Percentiles rank a stretch among this genome's conserved stretches.
Evolutionary conservation across 176 grass and related monocot genomes (phyloP).

Genomic region (Olyra latifolia): DNA sequence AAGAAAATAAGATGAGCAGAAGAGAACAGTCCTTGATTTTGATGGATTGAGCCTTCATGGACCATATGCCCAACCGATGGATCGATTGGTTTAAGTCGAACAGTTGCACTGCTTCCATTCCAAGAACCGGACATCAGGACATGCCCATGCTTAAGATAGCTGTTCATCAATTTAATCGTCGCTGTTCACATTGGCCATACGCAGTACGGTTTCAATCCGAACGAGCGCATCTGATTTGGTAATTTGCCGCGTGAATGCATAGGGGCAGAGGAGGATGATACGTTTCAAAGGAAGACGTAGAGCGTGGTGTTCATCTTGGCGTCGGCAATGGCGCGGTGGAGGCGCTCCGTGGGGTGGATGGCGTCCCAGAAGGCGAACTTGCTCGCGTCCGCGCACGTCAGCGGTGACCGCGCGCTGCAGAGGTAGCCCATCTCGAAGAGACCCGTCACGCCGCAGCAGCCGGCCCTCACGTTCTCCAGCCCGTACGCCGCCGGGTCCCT

Average conservation of each 20-base stretch:
- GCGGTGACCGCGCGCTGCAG: slow-evolving; percentile 39
- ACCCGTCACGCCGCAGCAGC: slow-evolving; percentile 66
- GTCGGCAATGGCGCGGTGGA: slow-evolving; percentile 54
- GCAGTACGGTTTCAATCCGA: no score
- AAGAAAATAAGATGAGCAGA: no score
- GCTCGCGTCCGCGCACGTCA: slow-evolving; percentile 47
- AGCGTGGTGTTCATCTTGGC: slow-evolving; percentile 66
- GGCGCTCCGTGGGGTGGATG: slow-evolving; percentile 69
- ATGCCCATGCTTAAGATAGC: no score
- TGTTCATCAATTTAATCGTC: no score
- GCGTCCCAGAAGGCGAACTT: slow-evolving; percentile 82
- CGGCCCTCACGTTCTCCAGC: slow-evolving; percentile 39
- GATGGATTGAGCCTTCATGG: no score
- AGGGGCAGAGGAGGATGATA: background rate
- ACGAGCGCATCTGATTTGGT: background rate
- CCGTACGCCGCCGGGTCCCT: slow-evolving; percentile 40
- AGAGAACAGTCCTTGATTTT: no score
- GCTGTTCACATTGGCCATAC: no score
- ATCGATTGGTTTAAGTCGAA: no score
- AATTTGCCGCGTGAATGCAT: background rate
- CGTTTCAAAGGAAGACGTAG: slow-evolving; percentile 46
- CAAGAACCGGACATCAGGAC: no score
- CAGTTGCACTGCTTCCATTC: no score
- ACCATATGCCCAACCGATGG: no score
- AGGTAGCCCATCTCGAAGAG: slow-evolving; percentile 48